phyloP scores from a whole-genome alignment of 2,329 filamentous ascomycete species.

The Tolypocladium cylindrosporum region DNA sequence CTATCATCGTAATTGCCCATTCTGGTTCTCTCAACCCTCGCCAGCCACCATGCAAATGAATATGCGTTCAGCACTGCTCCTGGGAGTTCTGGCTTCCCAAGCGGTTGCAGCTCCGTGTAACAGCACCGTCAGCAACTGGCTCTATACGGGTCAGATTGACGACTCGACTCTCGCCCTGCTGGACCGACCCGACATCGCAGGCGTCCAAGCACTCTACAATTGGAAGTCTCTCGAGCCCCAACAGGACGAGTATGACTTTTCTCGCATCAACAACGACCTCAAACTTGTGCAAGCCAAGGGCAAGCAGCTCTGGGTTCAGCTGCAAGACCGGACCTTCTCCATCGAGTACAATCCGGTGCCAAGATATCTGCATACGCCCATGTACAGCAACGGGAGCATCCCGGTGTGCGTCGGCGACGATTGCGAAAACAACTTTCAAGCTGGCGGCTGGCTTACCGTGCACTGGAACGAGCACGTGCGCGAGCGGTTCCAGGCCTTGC shows the following conservation, averaged over 20 bases:
- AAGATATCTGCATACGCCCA: conserved; percentile 6
- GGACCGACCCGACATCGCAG: background rate
- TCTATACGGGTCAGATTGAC: background rate
- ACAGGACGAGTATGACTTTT: background rate
- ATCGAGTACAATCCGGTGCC: conserved; percentile 7
- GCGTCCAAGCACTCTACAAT: background rate
- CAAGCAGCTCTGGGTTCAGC: conserved; percentile 12
- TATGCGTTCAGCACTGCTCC: background rate
- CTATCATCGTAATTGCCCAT: too few relatives aligned
- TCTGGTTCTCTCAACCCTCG: too few relatives aligned
- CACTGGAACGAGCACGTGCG: conserved; percentile 2
- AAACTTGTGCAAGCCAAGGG: conserved; percentile 16
- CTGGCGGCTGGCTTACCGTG: background rate
- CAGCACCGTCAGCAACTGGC: background rate
- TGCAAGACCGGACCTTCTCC: conserved; percentile 10
- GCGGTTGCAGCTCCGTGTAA: background rate
- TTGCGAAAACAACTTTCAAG: background rate
- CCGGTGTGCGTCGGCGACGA: conserved; percentile 7
- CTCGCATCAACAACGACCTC: conserved; percentile 9
- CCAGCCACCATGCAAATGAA: too few relatives aligned
- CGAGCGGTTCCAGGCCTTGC: conserved; percentile 7
- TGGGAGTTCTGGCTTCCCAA: background rate
- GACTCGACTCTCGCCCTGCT: background rate
- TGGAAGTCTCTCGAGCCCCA: background rate
- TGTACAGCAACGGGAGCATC: conserved; percentile 11